Percentiles rank a stretch among this genome's conserved stretches.
Evolutionary conservation across 2,329 filamentous ascomycete genomes (phyloP).

Genomic region (Polytolypa hystricis): DNA sequence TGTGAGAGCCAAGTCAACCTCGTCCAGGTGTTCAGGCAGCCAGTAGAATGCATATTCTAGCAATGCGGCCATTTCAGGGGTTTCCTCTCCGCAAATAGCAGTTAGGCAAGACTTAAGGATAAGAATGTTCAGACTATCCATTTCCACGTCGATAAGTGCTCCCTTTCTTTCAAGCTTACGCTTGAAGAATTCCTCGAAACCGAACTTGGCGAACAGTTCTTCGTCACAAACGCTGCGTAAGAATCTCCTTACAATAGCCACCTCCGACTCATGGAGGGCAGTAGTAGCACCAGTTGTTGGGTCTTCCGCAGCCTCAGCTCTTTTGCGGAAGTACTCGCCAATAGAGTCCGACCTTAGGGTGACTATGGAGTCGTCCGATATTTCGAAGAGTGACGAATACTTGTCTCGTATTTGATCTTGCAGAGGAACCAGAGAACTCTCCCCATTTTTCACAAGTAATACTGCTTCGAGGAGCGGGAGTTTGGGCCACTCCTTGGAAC

Average conservation of each 20-base stretch:
- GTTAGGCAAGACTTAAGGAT: conserved; percentile 8
- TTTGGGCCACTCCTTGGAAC: conserved; percentile 11
- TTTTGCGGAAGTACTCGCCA: conserved; percentile 11
- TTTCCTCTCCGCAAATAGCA: conserved; percentile 5
- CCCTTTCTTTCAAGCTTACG: conserved; percentile 14
- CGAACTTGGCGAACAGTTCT: conserved; percentile 17
- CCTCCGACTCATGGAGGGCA: conserved; percentile 14
- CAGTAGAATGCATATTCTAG: conserved; percentile 6
- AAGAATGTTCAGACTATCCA: conserved; percentile 12
- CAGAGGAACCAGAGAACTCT: conserved; percentile 16
- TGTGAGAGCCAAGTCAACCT: conserved; percentile 13
- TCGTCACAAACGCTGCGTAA: conserved; percentile 18
- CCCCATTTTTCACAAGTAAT: conserved; percentile 15
- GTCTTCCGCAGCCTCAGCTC: conserved; percentile 3
- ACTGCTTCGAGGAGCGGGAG: conserved; percentile 15
- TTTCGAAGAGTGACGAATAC: conserved; percentile 16
- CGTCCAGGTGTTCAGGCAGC: conserved; percentile 11
- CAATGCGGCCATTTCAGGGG: conserved; percentile 1
- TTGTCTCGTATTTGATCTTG: conserved; percentile 13
- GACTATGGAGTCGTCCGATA: conserved; percentile 8
- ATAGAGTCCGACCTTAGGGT: conserved; percentile 17
- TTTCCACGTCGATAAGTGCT: conserved; percentile 13
- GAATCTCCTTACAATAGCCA: conserved; percentile 17
- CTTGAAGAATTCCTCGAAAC: conserved; percentile 19
- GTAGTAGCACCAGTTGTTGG: conserved; percentile 4